phyloP scores from a whole-genome alignment of 2,329 filamentous ascomycete species.

The Verticillium alfalfae region DNA sequence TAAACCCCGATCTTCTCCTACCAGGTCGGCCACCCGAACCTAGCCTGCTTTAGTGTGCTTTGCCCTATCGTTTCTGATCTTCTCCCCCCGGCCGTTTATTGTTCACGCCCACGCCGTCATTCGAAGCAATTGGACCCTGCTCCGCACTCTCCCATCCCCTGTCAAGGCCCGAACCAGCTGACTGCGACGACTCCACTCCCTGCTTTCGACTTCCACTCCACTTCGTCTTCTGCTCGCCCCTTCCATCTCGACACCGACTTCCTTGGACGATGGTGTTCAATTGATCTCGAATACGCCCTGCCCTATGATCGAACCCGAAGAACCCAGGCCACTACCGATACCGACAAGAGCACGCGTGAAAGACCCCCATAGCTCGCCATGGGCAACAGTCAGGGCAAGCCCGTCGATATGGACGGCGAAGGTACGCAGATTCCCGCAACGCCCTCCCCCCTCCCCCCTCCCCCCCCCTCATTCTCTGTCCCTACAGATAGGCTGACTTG shows the following conservation, averaged over 20 bases:
- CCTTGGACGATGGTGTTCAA: background rate
- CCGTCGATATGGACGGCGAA: constrained; percentile 87
- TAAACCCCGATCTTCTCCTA: background rate
- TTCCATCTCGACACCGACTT: background rate
- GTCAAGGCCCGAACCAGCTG: constrained; percentile 1
- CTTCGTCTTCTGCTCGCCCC: background rate
- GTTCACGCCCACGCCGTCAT: background rate
- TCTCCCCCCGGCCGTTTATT: background rate
- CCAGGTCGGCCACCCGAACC: background rate
- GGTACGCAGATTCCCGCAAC: constrained; percentile 48
- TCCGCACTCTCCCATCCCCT: background rate
- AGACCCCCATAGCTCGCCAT: constrained; percentile 39
- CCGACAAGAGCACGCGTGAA: background rate
- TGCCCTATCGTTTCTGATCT: background rate
- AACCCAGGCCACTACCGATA: background rate
- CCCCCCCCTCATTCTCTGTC: background rate
- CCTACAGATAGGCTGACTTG: background rate
- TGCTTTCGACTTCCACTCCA: constrained; percentile 1
- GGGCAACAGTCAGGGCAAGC: constrained; percentile 95
- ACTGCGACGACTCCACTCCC: constrained; percentile 4
- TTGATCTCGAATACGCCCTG: background rate
- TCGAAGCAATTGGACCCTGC: constrained; percentile 3
- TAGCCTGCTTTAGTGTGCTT: background rate
- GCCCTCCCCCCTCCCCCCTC: too few species aligned
- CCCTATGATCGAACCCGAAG: background rate